phyloP scores from a whole-genome alignment of 495 filamentous ascomycete genomes.

The Annulohypoxylon maeteangense region DNA sequence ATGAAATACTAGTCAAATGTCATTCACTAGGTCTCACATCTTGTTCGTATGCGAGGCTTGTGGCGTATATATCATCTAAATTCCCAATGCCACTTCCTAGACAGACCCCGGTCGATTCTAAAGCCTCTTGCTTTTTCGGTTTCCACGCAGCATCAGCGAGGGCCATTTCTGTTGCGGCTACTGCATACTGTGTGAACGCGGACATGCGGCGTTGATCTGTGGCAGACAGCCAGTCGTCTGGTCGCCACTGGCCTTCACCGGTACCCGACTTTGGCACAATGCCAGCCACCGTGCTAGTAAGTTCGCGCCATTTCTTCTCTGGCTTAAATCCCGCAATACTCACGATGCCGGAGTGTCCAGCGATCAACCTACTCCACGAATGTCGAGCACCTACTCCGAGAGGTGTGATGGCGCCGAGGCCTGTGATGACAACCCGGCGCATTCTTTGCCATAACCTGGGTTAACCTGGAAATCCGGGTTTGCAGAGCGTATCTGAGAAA shows the following conservation, averaged over 20 bases:
- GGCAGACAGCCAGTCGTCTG: constrained; percentile 78
- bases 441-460: constrained; percentile 59
- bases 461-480: not conserved
- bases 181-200: constrained; percentile 89
- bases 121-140: constrained; percentile 68
- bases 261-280: constrained; percentile 67
- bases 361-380: constrained; percentile 84
- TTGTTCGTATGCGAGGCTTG: constrained; percentile 78
- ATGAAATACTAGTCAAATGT: not conserved
- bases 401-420: constrained; percentile 91
- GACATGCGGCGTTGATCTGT: constrained; percentile 87
- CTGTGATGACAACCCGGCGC: constrained; percentile 95
- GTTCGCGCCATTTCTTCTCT: constrained; percentile 64
- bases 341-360: constrained; percentile 80
- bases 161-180: constrained; percentile 88
- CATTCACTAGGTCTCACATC: constrained; percentile 64
- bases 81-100: constrained; percentile 97
- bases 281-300: constrained; percentile 87
- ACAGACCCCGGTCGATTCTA: constrained; percentile 85
- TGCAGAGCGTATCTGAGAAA: not conserved
- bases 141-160: constrained; percentile 85
- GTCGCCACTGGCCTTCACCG: constrained; percentile 66
- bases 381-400: constrained; percentile 82
- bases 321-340: constrained; percentile 69
- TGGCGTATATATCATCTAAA: constrained; percentile 86